A percentile compares a stretch with the other conserved stretches of the same genome.
phyloP scores from a whole-genome alignment of 345 rosid genomes.

The Zanthoxylum bungeanum region DNA sequence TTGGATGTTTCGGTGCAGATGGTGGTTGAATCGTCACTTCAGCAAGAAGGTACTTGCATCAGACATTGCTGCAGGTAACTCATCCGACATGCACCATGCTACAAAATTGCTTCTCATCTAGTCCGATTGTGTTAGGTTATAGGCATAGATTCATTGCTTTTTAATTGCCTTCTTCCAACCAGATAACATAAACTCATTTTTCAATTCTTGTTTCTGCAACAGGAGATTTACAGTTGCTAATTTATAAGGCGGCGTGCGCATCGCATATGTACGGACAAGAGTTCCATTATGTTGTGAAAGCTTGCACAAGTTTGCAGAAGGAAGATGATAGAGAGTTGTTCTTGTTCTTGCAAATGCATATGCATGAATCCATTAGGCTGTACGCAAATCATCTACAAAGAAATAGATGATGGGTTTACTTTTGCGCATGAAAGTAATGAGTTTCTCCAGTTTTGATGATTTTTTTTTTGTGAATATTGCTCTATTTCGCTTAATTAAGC shows the following conservation, averaged over 20 bases:
- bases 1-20: conserved; percentile 41
- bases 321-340: conserved; percentile 31
- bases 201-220: neutral
- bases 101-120: neutral
- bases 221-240: conserved; percentile 52
- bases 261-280: conserved; percentile 60
- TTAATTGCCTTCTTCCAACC: neutral
- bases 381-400: conserved; percentile 14
- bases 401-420: neutral
- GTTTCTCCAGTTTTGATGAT: neutral
- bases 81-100: neutral
- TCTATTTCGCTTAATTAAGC: neutral
- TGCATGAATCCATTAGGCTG: conserved; percentile 34
- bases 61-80: conserved; percentile 21
- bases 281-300: conserved; percentile 45
- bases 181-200: neutral
- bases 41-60: conserved; percentile 42
- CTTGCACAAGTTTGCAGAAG: conserved; percentile 24
- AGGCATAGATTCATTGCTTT: neutral
- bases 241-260: conserved; percentile 76
- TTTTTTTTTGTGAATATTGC: neutral
- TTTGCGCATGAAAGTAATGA: no score
- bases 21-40: conserved; percentile 41
- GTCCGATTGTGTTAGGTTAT: neutral
- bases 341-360: conserved; percentile 42